These are phyloP conservation scores for Phytophthora chlamydospora DNA, from an alignment of 352 stramenopile species.

Conservation along the genomic window DNA sequence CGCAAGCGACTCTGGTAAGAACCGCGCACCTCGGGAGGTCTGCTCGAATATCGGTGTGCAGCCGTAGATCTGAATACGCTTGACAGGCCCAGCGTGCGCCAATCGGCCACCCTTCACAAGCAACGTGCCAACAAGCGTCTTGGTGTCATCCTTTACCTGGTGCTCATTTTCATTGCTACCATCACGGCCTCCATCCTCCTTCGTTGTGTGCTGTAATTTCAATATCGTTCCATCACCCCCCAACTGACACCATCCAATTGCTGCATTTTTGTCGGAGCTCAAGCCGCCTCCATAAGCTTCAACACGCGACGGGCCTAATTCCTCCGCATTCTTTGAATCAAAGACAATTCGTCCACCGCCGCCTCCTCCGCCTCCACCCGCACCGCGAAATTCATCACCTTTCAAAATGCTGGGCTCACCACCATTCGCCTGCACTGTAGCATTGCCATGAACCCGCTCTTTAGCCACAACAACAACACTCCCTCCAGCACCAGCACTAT, in stretches of 20 bases:
- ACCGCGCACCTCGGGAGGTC: constrained; percentile 50
- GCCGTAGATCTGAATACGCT: constrained; percentile 74
- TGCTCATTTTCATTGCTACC: constrained; percentile 9
- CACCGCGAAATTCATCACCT: constrained; percentile 33
- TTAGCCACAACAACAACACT: constrained; percentile 51
- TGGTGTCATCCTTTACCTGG: constrained; percentile 6
- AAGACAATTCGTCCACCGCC: constrained; percentile 66
- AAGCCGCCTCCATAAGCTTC: constrained; percentile 60
- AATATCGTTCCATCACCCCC: constrained; percentile 81
- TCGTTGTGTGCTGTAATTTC: constrained; percentile 50
- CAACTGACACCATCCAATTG: constrained; percentile 79
- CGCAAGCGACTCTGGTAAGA: constrained; percentile 59
- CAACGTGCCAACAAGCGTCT: constrained; percentile 44
- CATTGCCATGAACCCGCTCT: constrained; percentile 48
- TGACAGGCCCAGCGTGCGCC: constrained; percentile 55
- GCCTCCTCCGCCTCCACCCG: constrained; percentile 58
- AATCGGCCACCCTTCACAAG: constrained; percentile 64
- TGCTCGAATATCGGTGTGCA: constrained; percentile 76
- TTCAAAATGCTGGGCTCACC: constrained; percentile 52
- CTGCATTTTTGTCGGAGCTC: constrained; percentile 29
- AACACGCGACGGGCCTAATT: constrained; percentile 45
- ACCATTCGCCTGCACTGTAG: constrained; percentile 56
- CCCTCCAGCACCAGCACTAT: constrained; percentile 62
- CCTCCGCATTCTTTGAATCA: constrained; percentile 46
- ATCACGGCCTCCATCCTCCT: constrained; percentile 14